Percentiles rank a stretch among this genome's conserved stretches.
phyloP scores from a whole-genome alignment of 2,329 filamentous ascomycete species.

The Grosmannia huntii region DNA sequence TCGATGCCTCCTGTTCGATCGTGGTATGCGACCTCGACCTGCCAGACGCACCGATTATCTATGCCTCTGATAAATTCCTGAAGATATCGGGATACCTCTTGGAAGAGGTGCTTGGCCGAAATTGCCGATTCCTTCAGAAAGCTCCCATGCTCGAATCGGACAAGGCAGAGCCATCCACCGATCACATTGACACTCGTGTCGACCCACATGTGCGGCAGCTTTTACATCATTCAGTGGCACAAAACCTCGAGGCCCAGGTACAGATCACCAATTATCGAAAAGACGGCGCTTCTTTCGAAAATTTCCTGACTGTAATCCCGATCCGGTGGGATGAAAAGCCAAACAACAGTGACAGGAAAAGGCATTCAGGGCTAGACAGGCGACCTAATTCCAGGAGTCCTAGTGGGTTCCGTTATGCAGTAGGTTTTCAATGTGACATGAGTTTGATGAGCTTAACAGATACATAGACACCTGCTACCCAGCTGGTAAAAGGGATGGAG shows the following conservation, averaged over 20 bases:
- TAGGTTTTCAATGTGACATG: not conserved
- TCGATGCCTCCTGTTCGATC: slow-evolving; percentile 75
- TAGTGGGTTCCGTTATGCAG: not conserved
- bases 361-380: not conserved
- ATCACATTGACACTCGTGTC: slow-evolving; percentile 39
- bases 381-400: too few species aligned
- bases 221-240: slow-evolving; percentile 33
- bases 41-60: slow-evolving; percentile 68
- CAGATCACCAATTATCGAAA: slow-evolving; percentile 68
- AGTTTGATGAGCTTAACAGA: not conserved
- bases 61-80: slow-evolving; percentile 70
- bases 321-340: slow-evolving; percentile 47
- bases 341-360: slow-evolving; percentile 22
- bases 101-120: slow-evolving; percentile 62
- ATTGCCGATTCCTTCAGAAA: slow-evolving; percentile 75
- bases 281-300: slow-evolving; percentile 68
- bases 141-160: slow-evolving; percentile 24
- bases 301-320: slow-evolving; percentile 75
- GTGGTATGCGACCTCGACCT: slow-evolving; percentile 66
- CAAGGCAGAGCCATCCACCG: not conserved
- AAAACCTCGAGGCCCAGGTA: slow-evolving; percentile 32
- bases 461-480: too few species aligned
- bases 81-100: slow-evolving; percentile 66
- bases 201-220: slow-evolving; percentile 50
- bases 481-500: too few species aligned